A percentile compares a stretch with the other conserved stretches of the same genome.
phyloP scores from a whole-genome alignment of 1,139 yeast genomes.

The Taphrina populina region DNA sequence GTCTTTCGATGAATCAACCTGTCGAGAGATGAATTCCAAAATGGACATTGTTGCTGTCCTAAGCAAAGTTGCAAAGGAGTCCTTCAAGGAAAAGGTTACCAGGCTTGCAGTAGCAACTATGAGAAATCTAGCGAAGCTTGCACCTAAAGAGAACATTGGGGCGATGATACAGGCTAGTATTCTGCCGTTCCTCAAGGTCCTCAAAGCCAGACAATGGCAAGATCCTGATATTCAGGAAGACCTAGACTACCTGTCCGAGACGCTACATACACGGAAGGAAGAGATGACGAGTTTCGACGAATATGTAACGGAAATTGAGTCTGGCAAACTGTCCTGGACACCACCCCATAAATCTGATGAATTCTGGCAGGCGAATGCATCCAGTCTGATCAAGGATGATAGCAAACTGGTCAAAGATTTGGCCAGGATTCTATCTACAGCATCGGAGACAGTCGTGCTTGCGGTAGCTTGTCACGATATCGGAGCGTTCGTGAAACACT shows the following conservation, averaged over 20 bases:
- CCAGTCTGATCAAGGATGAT: constrained; percentile 70
- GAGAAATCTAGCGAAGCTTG: constrained; percentile 47
- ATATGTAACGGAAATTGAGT: constrained; percentile 77
- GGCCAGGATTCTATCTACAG: constrained; percentile 45
- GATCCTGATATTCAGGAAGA: constrained; percentile 87
- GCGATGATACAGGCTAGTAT: constrained; percentile 77
- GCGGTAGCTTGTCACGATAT: constrained; percentile 73
- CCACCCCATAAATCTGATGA: constrained; percentile 88
- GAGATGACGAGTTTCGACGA: constrained; percentile 90
- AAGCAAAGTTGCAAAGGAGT: constrained; percentile 68
- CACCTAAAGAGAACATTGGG: constrained; percentile 55
- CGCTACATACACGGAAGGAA: constrained; percentile 68
- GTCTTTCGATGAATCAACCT: constrained; percentile 64
- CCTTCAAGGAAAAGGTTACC: constrained; percentile 88
- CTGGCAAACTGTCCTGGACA: constrained; percentile 78
- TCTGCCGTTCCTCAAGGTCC: constrained; percentile 61
- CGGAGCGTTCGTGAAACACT: constrained; percentile 64
- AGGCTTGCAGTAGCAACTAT: constrained; percentile 69
- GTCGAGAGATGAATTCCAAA: constrained; percentile 50
- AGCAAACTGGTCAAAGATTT: constrained; percentile 65
- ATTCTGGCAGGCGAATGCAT: constrained; percentile 84
- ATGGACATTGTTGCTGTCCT: constrained; percentile 53
- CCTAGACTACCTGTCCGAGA: constrained; percentile 57
- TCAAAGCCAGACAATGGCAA: constrained; percentile 86
- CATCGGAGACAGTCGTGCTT: constrained; percentile 45